Percentiles rank a stretch among this genome's conserved stretches.
These are phyloP conservation scores for Acacia crassicarpa DNA, from an alignment of 306 rosid genomes.

Conservation along the genomic window DNA sequence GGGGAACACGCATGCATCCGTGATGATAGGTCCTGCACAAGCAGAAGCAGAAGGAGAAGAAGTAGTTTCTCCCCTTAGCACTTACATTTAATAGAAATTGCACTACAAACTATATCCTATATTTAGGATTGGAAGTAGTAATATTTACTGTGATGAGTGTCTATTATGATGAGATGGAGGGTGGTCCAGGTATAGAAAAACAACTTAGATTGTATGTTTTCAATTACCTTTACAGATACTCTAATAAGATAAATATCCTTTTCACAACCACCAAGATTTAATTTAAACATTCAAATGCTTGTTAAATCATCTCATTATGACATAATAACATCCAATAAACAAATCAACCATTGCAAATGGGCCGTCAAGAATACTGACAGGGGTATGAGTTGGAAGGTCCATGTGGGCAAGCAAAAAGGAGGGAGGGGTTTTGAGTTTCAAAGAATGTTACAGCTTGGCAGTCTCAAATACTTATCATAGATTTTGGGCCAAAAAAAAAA, in stretches of 20 bases:
- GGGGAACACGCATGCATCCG: not conserved
- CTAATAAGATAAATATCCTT: not conserved
- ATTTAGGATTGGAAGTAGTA: not conserved
- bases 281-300: not conserved
- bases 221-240: not conserved
- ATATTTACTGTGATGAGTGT: not conserved
- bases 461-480: no score
- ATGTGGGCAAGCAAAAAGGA: not conserved
- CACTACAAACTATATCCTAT: no score
- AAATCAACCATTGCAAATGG: not conserved
- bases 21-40: not conserved
- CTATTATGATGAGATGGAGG: not conserved
- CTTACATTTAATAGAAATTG: not conserved
- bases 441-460: not conserved
- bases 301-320: not conserved
- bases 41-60: not conserved
- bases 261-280: not conserved
- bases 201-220: not conserved
- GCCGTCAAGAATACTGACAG: not conserved
- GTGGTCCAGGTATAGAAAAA: not conserved
- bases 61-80: not conserved
- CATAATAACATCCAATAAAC: not conserved
- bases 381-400: not conserved
- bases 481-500: no score
- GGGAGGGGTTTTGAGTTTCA: not conserved